phyloP scores from a whole-genome alignment of 345 rosid genomes.

The Ricinus communis region DNA sequence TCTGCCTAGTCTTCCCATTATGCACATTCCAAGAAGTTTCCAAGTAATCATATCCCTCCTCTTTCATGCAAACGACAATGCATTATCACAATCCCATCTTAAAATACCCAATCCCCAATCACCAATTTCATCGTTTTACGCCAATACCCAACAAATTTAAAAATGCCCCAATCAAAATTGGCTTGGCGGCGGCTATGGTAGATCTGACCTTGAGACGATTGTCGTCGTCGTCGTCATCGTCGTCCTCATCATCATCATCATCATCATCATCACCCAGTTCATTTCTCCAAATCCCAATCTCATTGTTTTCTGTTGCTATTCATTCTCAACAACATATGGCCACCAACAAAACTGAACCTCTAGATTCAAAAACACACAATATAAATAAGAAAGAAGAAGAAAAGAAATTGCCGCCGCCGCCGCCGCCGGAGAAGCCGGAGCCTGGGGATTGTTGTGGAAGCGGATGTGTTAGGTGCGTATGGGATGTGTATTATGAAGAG shows the following conservation, averaged over 20 bases:
- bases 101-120: not conserved
- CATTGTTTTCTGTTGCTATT: not conserved
- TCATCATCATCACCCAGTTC: not conserved
- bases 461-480: slow-evolving; percentile 91
- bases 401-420: slow-evolving; percentile 22
- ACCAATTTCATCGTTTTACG: no score
- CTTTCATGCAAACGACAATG: not conserved
- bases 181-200: slow-evolving; percentile 6
- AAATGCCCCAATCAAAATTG: not conserved
- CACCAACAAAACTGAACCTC: slow-evolving; percentile 1
- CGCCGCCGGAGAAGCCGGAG: slow-evolving; percentile 93
- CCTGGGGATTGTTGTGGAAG: slow-evolving; percentile 95
- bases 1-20: no score
- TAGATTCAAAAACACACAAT: not conserved
- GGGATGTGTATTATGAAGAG: slow-evolving; percentile 93
- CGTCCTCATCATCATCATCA: not conserved
- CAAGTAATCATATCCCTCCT: no score
- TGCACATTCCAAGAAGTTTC: no score
- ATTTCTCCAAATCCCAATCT: not conserved
- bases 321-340: slow-evolving; percentile 14
- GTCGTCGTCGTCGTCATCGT: not conserved
- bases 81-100: not conserved
- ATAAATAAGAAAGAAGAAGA: slow-evolving; percentile 11
- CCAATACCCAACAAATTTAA: no score
- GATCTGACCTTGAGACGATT: slow-evolving; percentile 1